These are phyloP conservation scores for Quercus lobata DNA, from an alignment of 331 rosid species.

Conservation along the genomic window DNA sequence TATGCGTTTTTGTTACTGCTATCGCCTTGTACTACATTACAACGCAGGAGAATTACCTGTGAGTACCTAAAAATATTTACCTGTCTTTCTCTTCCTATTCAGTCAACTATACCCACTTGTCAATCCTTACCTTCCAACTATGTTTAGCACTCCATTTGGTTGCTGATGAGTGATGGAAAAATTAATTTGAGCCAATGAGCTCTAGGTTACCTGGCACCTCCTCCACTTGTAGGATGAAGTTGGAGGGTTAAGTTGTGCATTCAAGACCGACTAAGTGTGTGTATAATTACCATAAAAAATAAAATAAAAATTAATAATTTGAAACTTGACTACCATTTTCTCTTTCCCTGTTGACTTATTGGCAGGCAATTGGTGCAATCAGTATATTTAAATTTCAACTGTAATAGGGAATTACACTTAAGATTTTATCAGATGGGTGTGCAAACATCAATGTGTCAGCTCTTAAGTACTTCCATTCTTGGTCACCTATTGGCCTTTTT, in stretches of 20 bases:
- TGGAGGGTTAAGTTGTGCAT: too few species aligned
- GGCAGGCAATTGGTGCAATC: not conserved
- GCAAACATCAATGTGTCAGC: not conserved
- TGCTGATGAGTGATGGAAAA: not conserved
- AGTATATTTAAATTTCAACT: not conserved
- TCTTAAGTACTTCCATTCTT: not conserved
- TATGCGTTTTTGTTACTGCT: conserved; percentile 81
- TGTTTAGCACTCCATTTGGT: conserved; percentile 1
- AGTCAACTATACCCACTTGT: not conserved
- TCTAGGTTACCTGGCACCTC: too few species aligned
- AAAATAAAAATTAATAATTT: not conserved
- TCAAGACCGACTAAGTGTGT: too few species aligned
- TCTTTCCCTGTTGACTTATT: conserved; percentile 12
- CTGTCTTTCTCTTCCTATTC: conserved; percentile 7
- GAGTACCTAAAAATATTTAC: conserved; percentile 35
- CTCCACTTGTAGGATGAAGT: too few species aligned
- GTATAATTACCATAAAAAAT: not conserved
- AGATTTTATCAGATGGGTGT: not conserved
- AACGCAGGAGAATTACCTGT: conserved; percentile 73
- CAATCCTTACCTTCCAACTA: not conserved
- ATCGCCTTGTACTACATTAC: conserved; percentile 78
- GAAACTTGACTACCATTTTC: not conserved
- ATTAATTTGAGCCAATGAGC: not conserved
- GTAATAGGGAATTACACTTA: not conserved
- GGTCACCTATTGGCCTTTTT: conserved; percentile 2